These are phyloP conservation scores for Leptomonas seymouri DNA, from an alignment of 208 protist species.

Conservation along the genomic window DNA sequence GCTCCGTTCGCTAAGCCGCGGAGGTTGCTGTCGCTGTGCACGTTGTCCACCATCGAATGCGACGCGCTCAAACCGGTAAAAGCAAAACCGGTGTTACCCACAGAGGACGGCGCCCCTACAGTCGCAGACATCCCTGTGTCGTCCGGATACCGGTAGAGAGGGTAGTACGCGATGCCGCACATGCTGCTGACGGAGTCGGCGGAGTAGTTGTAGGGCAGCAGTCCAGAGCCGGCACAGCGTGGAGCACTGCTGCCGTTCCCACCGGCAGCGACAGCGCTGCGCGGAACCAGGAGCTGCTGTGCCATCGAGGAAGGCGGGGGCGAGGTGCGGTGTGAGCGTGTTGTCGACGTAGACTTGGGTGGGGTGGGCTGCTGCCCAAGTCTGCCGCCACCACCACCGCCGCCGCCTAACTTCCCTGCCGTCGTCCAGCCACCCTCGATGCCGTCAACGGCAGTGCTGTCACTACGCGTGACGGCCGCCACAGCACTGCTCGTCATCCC, in stretches of 20 bases:
- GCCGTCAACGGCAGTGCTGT: too few species aligned
- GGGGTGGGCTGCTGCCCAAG: background rate
- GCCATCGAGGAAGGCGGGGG: background rate
- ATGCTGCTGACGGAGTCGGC: conserved; percentile 42
- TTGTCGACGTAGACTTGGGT: background rate
- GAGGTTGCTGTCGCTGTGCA: background rate
- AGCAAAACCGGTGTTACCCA: too few species aligned
- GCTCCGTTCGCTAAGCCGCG: background rate
- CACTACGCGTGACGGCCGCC: background rate
- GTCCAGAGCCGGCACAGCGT: conserved; percentile 23
- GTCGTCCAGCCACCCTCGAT: too few species aligned
- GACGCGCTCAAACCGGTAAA: too few species aligned
- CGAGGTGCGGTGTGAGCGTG: too few species aligned
- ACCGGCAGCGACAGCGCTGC: background rate
- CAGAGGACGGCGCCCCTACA: too few species aligned
- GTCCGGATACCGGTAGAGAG: conserved; percentile 40
- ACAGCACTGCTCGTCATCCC: background rate
- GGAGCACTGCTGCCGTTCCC: background rate
- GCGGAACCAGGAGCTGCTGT: background rate
- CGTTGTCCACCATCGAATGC: too few species aligned
- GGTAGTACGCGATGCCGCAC: conserved; percentile 50
- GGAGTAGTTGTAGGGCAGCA: conserved; percentile 45
- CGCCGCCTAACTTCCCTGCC: background rate
- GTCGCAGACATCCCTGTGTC: background rate
- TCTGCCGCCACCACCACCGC: background rate